A percentile compares a stretch with the other conserved stretches of the same genome.
phyloP scores from a whole-genome alignment of 2,329 filamentous ascomycete species.

The Fusarium transvaalense region DNA sequence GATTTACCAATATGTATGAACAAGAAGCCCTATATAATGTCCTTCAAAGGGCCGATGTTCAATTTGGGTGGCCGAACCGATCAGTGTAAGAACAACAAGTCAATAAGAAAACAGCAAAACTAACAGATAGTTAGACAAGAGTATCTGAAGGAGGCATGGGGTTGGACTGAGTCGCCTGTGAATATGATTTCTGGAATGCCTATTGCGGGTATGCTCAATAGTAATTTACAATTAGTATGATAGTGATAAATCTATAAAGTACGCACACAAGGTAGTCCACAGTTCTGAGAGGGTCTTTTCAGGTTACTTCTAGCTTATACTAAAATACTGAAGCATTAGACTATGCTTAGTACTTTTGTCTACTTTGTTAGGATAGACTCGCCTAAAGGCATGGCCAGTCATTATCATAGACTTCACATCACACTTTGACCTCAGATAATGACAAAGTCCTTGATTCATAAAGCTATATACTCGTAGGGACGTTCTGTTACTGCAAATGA shows the following conservation, averaged over 20 bases:
- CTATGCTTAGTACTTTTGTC: no score
- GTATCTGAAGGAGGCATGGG: conserved; percentile 45
- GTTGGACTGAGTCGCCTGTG: conserved; percentile 42
- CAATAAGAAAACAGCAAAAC: rapidly evolving
- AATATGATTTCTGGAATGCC: conserved; percentile 38
- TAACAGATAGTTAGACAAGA: conserved; percentile 34
- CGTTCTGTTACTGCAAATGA: neutral
- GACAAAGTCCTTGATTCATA: neutral
- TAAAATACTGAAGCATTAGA: no score
- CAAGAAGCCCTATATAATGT: conserved; percentile 55
- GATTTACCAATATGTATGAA: conserved; percentile 54
- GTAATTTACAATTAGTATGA: conserved; percentile 28
- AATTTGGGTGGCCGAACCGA: conserved; percentile 49
- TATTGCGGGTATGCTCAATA: conserved; percentile 42
- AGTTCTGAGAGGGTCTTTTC: neutral
- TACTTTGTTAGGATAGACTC: no score
- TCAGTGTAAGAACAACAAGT: conserved; percentile 40
- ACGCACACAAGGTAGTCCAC: neutral
- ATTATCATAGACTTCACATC: no score
- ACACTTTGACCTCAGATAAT: no score
- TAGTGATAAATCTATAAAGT: neutral
- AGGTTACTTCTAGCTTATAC: neutral
- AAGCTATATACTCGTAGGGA: neutral
- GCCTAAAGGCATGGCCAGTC: no score
- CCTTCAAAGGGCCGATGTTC: conserved; percentile 50